A percentile compares a stretch with the other conserved stretches of the same genome.
These are phyloP conservation scores for Boletus pseudopeckii DNA, from an alignment of 768 basidiomycete species.

Conservation along the genomic window DNA sequence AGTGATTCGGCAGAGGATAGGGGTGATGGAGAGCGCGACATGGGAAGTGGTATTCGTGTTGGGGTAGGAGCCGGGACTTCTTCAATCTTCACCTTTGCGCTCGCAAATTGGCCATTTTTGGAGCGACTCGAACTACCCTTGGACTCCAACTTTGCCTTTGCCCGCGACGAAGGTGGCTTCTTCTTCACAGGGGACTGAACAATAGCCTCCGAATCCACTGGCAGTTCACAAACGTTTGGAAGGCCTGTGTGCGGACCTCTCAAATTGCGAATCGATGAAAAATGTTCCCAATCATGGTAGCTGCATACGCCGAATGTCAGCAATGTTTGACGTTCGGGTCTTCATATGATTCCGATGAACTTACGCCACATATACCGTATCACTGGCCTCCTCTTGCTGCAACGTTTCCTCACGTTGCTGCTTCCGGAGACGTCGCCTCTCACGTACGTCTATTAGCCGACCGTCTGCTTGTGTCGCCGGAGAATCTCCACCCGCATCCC, in stretches of 20 bases:
- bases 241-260: slow-evolving; percentile 78
- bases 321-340: background rate
- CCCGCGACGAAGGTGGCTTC: slow-evolving; percentile 33
- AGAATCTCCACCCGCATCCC: slow-evolving; percentile 57
- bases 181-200: slow-evolving; percentile 34
- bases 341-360: slow-evolving; percentile 34
- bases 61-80: slow-evolving; percentile 24
- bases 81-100: slow-evolving; percentile 21
- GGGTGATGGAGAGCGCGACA: slow-evolving; percentile 38
- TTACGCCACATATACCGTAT: slow-evolving; percentile 81
- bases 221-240: slow-evolving; percentile 57
- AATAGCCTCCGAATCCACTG: slow-evolving; percentile 31
- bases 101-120: slow-evolving; percentile 25
- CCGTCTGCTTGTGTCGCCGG: slow-evolving; percentile 25
- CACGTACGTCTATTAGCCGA: slow-evolving; percentile 36
- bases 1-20: slow-evolving; percentile 26
- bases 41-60: slow-evolving; percentile 36
- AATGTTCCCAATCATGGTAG: slow-evolving; percentile 94
- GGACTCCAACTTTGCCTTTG: slow-evolving; percentile 24
- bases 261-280: slow-evolving; percentile 87
- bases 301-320: slow-evolving; percentile 35
- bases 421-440: slow-evolving; percentile 42
- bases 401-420: slow-evolving; percentile 30
- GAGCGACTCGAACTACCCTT: slow-evolving; percentile 16
- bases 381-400: slow-evolving; percentile 22